phyloP scores from a whole-genome alignment of 1,284 basidiomycete species.

The Xanthoconium separans region DNA sequence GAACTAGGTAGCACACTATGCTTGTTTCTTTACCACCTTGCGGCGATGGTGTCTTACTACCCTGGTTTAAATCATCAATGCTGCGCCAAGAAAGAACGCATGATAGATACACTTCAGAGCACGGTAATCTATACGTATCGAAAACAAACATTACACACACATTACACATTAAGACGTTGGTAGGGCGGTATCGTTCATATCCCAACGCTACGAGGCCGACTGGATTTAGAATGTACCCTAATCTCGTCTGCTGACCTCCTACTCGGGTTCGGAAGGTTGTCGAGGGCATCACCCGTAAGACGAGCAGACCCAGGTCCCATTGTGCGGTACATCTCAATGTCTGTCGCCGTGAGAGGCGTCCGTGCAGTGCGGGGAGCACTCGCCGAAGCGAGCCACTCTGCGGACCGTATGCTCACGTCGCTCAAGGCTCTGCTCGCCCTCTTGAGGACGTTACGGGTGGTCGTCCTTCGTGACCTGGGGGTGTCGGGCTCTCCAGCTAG shows the following conservation, averaged over 20 bases:
- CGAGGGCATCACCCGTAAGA: not conserved
- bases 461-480: conserved; percentile 15
- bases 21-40: conserved; percentile 8
- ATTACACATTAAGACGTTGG: conserved; percentile 13
- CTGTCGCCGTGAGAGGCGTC: conserved; percentile 17
- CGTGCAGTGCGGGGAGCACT: conserved; percentile 12
- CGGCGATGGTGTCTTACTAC: not conserved
- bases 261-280: not conserved
- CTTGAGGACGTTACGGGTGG: conserved; percentile 17
- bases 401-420: conserved; percentile 31
- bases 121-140: conserved; percentile 2
- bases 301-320: conserved; percentile 6
- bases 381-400: conserved; percentile 32
- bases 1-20: conserved; percentile 23
- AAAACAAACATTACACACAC: conserved; percentile 10
- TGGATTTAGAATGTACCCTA: not conserved
- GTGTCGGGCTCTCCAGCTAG: conserved; percentile 5
- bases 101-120: conserved; percentile 1
- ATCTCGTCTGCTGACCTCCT: conserved; percentile 9
- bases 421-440: conserved; percentile 29
- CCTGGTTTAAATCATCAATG: conserved; percentile 2
- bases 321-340: conserved; percentile 31
- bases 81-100: not conserved
- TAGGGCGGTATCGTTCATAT: conserved; percentile 25
- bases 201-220: conserved; percentile 36